Evolutionary conservation across 306 rosid species (phyloP).

Genomic region (Castanea sativa): DNA sequence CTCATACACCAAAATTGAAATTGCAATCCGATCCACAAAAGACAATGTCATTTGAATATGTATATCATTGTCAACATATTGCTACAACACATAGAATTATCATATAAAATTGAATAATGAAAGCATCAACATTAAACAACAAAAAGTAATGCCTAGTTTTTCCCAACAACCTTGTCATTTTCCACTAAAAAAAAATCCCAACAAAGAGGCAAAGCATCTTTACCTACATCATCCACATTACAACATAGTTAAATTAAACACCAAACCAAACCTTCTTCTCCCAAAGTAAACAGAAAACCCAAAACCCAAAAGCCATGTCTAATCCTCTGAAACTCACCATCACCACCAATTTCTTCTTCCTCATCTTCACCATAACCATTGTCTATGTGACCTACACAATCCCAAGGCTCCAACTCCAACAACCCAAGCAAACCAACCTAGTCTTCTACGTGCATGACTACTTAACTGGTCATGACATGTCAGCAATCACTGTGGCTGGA

Average conservation of each 20-base stretch:
- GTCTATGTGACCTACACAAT: constrained; percentile 41
- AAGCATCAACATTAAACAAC: neutral
- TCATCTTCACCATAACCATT: constrained; percentile 38
- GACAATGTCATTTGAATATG: no score
- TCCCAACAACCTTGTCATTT: constrained; percentile 19
- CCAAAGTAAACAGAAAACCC: neutral
- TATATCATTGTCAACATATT: no score
- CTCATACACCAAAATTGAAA: neutral
- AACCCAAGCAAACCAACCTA: constrained; percentile 53
- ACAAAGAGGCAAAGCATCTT: constrained; percentile 21
- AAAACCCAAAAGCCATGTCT: constrained; percentile 24
- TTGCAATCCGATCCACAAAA: neutral
- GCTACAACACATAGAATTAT: no score
- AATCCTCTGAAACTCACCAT: constrained; percentile 22
- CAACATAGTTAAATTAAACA: neutral
- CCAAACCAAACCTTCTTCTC: neutral
- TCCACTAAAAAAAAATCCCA: neutral
- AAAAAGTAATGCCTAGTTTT: neutral
- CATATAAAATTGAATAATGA: neutral
- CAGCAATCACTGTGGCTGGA: constrained; percentile 50
- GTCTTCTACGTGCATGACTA: constrained; percentile 62
- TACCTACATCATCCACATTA: neutral
- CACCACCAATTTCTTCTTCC: constrained; percentile 36
- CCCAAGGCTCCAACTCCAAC: constrained; percentile 37
- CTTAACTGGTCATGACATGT: constrained; percentile 49